Evolutionary conservation across 148 eudicot genomes (phyloP).

Genomic region (Persicaria maculosa): DNA sequence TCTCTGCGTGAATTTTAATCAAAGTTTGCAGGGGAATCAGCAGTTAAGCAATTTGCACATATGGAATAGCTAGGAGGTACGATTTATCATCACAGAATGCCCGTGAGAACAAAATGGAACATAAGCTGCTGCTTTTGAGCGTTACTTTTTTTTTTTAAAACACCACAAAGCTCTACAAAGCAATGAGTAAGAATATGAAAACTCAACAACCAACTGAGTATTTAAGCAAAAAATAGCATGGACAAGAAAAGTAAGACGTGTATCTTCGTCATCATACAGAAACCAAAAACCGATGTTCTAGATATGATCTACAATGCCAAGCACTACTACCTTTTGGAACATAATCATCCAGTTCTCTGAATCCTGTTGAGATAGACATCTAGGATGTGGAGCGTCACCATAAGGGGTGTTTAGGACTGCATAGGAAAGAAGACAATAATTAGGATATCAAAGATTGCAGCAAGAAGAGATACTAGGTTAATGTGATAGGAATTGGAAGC

Average conservation of each 20-base stretch:
- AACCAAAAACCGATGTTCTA: not conserved
- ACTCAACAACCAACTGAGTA: not conserved
- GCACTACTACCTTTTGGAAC: not conserved
- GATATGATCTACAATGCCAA: not conserved
- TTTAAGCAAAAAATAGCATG: conserved; percentile 14
- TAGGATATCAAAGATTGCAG: not conserved
- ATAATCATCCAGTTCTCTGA: not conserved
- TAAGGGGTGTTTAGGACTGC: not conserved
- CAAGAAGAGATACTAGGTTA: not conserved
- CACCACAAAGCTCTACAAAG: too few relatives aligned
- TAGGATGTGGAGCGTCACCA: not conserved
- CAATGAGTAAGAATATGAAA: not conserved
- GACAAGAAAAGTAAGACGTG: not conserved
- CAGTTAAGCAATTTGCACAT: too few relatives aligned
- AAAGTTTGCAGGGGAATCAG: too few relatives aligned
- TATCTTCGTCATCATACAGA: conserved; percentile 1
- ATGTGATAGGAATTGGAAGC: not conserved
- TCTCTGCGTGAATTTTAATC: too few relatives aligned
- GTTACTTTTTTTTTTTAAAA: too few relatives aligned
- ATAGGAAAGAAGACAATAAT: not conserved
- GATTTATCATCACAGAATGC: too few relatives aligned
- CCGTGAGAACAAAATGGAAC: too few relatives aligned
- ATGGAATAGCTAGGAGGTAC: too few relatives aligned
- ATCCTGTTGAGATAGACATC: not conserved
- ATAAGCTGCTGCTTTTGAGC: too few relatives aligned